These are phyloP conservation scores for Xylariomycetidae sp. DNA, from an alignment of 2,329 filamentous ascomycete genomes.

Conservation along the genomic window DNA sequence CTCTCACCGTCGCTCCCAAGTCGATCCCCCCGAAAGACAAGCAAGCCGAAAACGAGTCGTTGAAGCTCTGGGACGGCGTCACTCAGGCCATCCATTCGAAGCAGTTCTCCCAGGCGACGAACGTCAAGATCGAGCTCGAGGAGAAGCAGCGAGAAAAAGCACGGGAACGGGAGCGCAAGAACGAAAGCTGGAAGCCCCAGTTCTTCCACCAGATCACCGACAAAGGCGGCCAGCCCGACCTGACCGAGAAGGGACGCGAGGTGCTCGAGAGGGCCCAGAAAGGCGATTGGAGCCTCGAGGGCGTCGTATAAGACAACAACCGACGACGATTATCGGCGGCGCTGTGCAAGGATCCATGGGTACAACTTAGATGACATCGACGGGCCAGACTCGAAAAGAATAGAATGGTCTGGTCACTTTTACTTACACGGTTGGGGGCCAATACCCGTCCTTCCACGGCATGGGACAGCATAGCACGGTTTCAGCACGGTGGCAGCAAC, in stretches of 20 bases:
- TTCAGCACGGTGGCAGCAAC: too few species aligned
- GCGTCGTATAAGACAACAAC: constrained; percentile 35
- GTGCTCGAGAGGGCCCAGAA: constrained; percentile 48
- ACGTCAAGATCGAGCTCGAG: constrained; percentile 84
- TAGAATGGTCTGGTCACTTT: too few species aligned
- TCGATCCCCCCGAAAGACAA: constrained; percentile 67
- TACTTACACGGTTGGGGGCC: too few species aligned
- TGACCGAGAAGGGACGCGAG: constrained; percentile 47
- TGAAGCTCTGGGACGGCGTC: constrained; percentile 80
- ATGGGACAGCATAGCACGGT: too few species aligned
- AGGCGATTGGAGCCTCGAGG: constrained; percentile 45
- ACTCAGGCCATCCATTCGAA: constrained; percentile 79
- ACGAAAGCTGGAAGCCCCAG: constrained; percentile 71
- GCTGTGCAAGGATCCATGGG: too few species aligned
- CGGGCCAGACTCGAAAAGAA: too few species aligned
- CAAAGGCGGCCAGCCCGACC: constrained; percentile 49
- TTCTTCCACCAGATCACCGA: constrained; percentile 68
- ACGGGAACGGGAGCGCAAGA: constrained; percentile 65
- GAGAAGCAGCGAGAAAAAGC: constrained; percentile 83
- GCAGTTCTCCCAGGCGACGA: constrained; percentile 79
- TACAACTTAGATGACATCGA: too few species aligned
- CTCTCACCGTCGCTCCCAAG: constrained; percentile 75
- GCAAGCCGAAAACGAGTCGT: constrained; percentile 85
- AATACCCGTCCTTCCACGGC: too few species aligned
- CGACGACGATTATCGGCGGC: too few species aligned